Percentiles rank a stretch among this genome's conserved stretches.
Conservation (phyloP, 2,329 filamentous ascomycete species). For the Scytalidium sp. region DNA sequence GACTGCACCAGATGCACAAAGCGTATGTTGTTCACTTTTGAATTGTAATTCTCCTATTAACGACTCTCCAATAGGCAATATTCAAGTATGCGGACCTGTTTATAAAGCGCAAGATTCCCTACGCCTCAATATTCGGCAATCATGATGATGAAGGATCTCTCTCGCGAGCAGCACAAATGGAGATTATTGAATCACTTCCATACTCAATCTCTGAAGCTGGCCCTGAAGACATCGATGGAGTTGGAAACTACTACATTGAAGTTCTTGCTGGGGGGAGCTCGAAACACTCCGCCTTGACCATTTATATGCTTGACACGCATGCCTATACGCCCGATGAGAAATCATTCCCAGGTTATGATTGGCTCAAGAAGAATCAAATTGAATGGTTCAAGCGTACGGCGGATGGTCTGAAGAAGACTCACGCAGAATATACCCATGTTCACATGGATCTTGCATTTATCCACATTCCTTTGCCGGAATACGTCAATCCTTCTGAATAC, state of each 20-base stretch:
- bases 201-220: conserved; percentile 86
- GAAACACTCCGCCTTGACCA: conserved; percentile 83
- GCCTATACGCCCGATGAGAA: conserved; percentile 87
- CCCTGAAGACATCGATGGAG: conserved; percentile 78
- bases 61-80: conserved; percentile 58
- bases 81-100: conserved; percentile 90
- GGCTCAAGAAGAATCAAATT: conserved; percentile 92
- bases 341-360: conserved; percentile 90
- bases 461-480: conserved; percentile 94
- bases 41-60: conserved; percentile 7
- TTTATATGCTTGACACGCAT: conserved; percentile 96
- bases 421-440: conserved; percentile 82
- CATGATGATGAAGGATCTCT: conserved; percentile 87
- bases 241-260: conserved; percentile 94
- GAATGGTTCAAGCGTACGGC: conserved; percentile 88
- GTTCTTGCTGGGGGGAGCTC: conserved; percentile 76
- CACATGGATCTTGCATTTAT: conserved; percentile 98
- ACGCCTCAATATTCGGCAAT: conserved; percentile 93
- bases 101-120: conserved; percentile 84
- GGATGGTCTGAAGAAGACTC: conserved; percentile 68
- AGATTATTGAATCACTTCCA: conserved; percentile 78
- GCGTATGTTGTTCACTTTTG: conserved; percentile 44
- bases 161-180: conserved; percentile 76
- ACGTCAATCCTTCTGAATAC: conserved; percentile 59
- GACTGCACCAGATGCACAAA: conserved; percentile 86